phyloP scores from a whole-genome alignment of 2,329 filamentous ascomycete species.

The Fusarium falciforme region DNA sequence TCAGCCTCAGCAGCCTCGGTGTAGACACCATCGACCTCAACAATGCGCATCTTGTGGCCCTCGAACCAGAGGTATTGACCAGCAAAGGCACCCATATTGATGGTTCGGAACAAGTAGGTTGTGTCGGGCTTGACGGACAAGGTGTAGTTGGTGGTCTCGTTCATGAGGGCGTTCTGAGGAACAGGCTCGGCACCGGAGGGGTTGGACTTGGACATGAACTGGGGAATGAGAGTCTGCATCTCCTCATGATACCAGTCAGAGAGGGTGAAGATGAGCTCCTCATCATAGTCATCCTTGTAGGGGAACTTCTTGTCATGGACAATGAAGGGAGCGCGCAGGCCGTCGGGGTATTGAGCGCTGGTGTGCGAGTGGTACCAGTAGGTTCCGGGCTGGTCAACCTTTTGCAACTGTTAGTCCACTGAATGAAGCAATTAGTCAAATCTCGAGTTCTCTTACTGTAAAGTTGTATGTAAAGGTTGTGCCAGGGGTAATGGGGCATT shows the following conservation, averaged over 20 bases:
- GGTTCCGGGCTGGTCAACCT: slow-evolving; percentile 75
- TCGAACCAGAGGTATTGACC: slow-evolving; percentile 76
- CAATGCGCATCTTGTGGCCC: slow-evolving; percentile 73
- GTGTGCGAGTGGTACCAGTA: slow-evolving; percentile 85
- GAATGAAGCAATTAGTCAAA: not conserved
- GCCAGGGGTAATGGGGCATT: slow-evolving; percentile 75
- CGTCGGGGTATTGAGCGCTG: slow-evolving; percentile 76
- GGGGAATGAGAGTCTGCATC: slow-evolving; percentile 58
- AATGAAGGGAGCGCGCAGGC: slow-evolving; percentile 72
- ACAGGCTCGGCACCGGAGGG: slow-evolving; percentile 72
- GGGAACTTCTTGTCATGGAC: slow-evolving; percentile 72
- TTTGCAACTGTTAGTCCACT: not conserved
- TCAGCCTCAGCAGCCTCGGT: slow-evolving; percentile 69
- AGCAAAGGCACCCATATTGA: slow-evolving; percentile 80
- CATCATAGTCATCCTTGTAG: slow-evolving; percentile 67
- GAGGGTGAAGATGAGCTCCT: slow-evolving; percentile 73
- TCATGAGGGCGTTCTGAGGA: slow-evolving; percentile 76
- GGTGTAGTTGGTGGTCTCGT: slow-evolving; percentile 73
- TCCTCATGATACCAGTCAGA: slow-evolving; percentile 78
- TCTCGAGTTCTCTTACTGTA: slow-evolving; percentile 57
- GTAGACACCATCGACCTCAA: slow-evolving; percentile 81
- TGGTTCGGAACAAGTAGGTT: slow-evolving; percentile 78
- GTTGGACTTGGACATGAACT: slow-evolving; percentile 65
- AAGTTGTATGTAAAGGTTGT: slow-evolving; percentile 76
- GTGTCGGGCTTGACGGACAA: slow-evolving; percentile 72